Conservation (phyloP, 345 rosid species). For the Eucalyptus polyanthemos region DNA sequence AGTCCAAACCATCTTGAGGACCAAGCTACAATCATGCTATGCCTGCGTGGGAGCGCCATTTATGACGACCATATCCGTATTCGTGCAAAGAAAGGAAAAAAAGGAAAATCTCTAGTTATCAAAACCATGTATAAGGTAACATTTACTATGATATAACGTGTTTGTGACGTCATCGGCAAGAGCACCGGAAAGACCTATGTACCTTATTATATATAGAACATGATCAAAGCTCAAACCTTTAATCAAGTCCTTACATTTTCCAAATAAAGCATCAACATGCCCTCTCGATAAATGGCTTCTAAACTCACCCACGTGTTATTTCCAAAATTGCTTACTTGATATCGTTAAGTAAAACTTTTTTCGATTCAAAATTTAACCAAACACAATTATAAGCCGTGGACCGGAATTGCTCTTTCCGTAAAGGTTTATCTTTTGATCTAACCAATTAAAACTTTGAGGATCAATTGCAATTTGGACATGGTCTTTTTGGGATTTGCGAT, state of each 20-base stretch:
- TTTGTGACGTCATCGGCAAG: background rate
- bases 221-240: background rate
- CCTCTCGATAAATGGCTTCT: background rate
- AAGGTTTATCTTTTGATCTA: background rate
- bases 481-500: background rate
- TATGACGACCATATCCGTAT: background rate
- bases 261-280: too few relatives aligned
- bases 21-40: background rate
- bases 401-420: accelerated
- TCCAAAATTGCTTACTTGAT: background rate
- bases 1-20: background rate
- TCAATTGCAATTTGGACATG: background rate
- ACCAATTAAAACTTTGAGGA: background rate
- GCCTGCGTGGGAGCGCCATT: background rate
- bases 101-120: background rate
- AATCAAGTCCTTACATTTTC: background rate
- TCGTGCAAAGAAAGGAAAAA: background rate
- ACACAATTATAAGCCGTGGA: accelerated
- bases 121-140: background rate
- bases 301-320: accelerated
- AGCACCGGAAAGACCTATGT: background rate
- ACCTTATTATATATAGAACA: background rate
- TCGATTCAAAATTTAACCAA: accelerated
- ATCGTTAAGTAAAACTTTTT: background rate
- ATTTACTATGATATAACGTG: background rate